Evolutionary conservation across 2,329 filamentous ascomycete genomes (phyloP).

Genomic region (Drechmeria coniospora): DNA sequence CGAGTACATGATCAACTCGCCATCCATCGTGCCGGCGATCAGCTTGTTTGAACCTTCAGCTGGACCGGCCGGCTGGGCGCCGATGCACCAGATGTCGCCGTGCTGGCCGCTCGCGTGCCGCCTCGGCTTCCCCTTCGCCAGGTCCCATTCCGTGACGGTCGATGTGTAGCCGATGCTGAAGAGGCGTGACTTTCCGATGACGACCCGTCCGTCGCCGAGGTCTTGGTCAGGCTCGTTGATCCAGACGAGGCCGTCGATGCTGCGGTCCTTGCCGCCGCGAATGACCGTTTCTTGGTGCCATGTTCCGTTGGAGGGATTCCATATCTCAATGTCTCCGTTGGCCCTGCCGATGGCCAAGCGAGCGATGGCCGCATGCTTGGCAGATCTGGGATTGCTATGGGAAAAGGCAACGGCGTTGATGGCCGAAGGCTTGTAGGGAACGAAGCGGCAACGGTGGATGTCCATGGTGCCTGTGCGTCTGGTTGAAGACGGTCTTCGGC

Average conservation of each 20-base stretch:
- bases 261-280: conserved; percentile 67
- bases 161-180: conserved; percentile 95
- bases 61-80: conserved; percentile 53
- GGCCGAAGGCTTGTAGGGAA: conserved; percentile 76
- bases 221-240: conserved; percentile 68
- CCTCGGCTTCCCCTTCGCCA: conserved; percentile 61
- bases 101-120: conserved; percentile 82
- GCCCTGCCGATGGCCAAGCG: conserved; percentile 80
- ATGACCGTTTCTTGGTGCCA: conserved; percentile 90
- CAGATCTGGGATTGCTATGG: conserved; percentile 41
- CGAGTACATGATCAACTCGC: conserved; percentile 73
- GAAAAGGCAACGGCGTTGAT: conserved; percentile 95
- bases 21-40: conserved; percentile 79
- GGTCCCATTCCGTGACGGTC: conserved; percentile 87
- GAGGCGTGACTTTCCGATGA: conserved; percentile 61
- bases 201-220: conserved; percentile 42
- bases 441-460: conserved; percentile 92
- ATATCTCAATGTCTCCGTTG: conserved; percentile 95
- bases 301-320: conserved; percentile 68
- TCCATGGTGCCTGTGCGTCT: conserved; percentile 46
- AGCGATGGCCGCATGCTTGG: conserved; percentile 37
- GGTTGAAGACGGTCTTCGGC: conserved; percentile 1
- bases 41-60: conserved; percentile 37
- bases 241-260: conserved; percentile 85
- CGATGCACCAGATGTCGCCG: conserved; percentile 93